These are phyloP conservation scores for Colletotrichum viniferum DNA, from an alignment of 2,329 filamentous ascomycete species.

Conservation along the genomic window DNA sequence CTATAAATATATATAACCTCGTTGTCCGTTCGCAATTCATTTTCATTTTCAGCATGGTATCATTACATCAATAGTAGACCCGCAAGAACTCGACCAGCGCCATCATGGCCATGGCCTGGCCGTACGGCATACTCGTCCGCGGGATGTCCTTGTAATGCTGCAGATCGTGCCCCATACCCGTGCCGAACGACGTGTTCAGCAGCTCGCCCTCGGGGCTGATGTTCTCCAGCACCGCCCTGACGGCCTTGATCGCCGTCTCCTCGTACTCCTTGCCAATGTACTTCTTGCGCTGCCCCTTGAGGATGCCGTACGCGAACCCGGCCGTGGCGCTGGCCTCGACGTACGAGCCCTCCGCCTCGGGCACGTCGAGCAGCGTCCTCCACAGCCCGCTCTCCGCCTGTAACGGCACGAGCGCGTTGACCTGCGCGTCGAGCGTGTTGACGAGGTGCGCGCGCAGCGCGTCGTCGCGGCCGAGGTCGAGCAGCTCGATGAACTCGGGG, in stretches of 20 bases:
- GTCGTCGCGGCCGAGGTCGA: constrained; percentile 67
- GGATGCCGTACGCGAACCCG: constrained; percentile 79
- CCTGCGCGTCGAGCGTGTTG: constrained; percentile 71
- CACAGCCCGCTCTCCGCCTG: constrained; percentile 71
- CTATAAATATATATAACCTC: neutral
- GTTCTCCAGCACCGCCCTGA: constrained; percentile 69
- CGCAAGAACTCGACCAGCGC: constrained; percentile 75
- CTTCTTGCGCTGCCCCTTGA: constrained; percentile 73
- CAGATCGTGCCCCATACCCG: constrained; percentile 74
- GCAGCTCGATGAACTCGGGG: constrained; percentile 77
- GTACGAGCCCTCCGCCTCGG: constrained; percentile 72
- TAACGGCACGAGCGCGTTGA: constrained; percentile 63
- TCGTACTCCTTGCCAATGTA: constrained; percentile 70
- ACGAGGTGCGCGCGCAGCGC: constrained; percentile 64
- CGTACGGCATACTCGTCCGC: constrained; percentile 82
- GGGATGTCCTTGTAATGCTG: constrained; percentile 81
- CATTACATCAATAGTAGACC: constrained; percentile 33
- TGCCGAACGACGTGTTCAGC: constrained; percentile 77
- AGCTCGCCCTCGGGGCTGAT: constrained; percentile 73
- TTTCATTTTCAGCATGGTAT: constrained; percentile 6
- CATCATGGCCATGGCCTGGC: constrained; percentile 86
- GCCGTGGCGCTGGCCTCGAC: constrained; percentile 79
- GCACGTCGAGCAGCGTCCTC: constrained; percentile 75
- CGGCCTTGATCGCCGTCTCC: constrained; percentile 65
- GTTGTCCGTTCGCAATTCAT: neutral